Evolutionary conservation across 306 rosid species (phyloP).

Genomic region (Inga laurina): DNA sequence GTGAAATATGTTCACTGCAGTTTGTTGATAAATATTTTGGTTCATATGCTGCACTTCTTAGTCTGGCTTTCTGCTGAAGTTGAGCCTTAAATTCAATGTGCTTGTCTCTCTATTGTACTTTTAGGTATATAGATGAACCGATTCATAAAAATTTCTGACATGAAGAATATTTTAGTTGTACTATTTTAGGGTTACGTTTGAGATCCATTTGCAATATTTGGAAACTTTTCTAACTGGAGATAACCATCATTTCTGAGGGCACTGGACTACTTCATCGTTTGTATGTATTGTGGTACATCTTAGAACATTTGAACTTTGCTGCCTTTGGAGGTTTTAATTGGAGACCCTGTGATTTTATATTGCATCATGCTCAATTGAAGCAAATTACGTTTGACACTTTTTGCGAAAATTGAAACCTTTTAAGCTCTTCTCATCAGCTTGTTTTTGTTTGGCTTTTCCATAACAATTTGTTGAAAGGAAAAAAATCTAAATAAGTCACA

Average conservation of each 20-base stretch:
- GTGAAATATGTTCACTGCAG: constrained; percentile 2
- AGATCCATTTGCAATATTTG: background rate
- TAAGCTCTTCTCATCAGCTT: background rate
- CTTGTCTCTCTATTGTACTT: background rate
- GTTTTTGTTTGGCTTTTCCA: background rate
- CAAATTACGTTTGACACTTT: background rate
- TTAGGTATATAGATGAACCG: background rate
- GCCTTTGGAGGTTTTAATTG: constrained; percentile 1
- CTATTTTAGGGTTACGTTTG: background rate
- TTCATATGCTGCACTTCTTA: background rate
- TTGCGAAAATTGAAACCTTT: background rate
- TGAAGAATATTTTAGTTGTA: background rate
- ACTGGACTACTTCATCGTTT: background rate
- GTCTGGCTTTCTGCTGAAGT: background rate
- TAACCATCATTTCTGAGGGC: background rate
- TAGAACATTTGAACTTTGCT: constrained; percentile 21
- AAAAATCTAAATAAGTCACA: background rate
- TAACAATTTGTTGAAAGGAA: constrained; percentile 9
- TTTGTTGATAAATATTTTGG: background rate
- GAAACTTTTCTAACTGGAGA: background rate
- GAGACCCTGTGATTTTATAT: background rate
- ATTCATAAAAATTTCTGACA: background rate
- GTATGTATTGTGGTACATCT: constrained; percentile 8
- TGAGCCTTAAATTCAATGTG: background rate
- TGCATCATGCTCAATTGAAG: constrained; percentile 4